Conservation (phyloP, 345 rosid genomes). For the Boechera divaricarpa region DNA sequence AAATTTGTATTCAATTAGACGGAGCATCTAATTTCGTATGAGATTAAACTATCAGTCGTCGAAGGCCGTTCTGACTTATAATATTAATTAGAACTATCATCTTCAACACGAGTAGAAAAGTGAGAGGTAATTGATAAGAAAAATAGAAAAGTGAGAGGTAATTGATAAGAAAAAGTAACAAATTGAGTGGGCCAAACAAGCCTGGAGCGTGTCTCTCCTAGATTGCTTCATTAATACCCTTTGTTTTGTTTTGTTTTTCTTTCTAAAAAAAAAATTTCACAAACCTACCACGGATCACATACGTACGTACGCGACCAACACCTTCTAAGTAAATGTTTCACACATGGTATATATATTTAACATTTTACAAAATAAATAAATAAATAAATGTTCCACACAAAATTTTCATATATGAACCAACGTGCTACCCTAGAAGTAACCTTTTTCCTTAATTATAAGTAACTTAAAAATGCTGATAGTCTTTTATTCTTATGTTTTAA, state of each 20-base stretch:
- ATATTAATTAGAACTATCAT: no score
- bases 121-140: neutral
- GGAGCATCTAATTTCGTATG: no score
- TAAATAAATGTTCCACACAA: neutral
- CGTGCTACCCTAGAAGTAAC: neutral
- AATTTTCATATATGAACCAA: neutral
- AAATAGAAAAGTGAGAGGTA: neutral
- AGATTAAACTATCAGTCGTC: no score
- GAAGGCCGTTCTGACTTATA: no score
- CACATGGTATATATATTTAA: neutral
- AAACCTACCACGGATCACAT: no score
- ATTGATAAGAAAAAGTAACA: neutral
- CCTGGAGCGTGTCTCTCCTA: slow-evolving; percentile 3
- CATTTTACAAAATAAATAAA: no score
- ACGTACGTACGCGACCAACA: neutral
- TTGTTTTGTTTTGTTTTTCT: neutral
- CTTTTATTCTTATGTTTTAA: no score
- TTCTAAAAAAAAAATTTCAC: neutral
- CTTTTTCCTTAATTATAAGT: neutral
- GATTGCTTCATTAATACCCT: neutral
- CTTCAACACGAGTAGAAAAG: neutral
- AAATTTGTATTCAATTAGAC: no score
- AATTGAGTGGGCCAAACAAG: neutral
- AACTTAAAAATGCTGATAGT: neutral
- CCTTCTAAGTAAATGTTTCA: neutral